A percentile compares a stretch with the other conserved stretches of the same genome.
Evolutionary conservation across 805 yeast species (phyloP).

Genomic region (Candida quercuum): DNA sequence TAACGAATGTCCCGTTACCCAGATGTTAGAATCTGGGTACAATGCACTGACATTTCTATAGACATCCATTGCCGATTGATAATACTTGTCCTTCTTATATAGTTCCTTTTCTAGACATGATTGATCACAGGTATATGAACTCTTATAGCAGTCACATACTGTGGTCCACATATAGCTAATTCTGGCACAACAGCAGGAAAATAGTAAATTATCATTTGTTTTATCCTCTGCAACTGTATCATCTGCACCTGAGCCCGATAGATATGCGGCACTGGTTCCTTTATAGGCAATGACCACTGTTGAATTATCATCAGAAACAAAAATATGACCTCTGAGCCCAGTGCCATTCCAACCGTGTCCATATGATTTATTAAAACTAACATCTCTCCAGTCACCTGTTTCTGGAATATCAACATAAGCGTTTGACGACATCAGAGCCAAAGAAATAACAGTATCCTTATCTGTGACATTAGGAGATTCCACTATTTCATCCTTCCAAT

Average conservation of each 20-base stretch:
- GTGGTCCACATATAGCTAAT: constrained; percentile 89
- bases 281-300: constrained; percentile 75
- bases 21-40: constrained; percentile 69
- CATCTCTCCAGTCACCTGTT: constrained; percentile 84
- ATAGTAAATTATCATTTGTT: constrained; percentile 79
- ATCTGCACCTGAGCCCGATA: constrained; percentile 74
- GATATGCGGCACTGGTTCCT: constrained; percentile 85
- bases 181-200: constrained; percentile 95
- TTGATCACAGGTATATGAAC: constrained; percentile 83
- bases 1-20: constrained; percentile 94
- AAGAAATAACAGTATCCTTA: constrained; percentile 60
- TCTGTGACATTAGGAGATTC: constrained; percentile 73
- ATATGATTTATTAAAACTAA: constrained; percentile 51
- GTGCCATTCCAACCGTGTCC: constrained; percentile 83
- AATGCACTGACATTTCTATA: constrained; percentile 62
- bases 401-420: constrained; percentile 80
- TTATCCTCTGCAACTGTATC: constrained; percentile 83
- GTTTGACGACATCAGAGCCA: constrained; percentile 85
- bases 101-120: constrained; percentile 77
- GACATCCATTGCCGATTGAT: constrained; percentile 70
- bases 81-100: constrained; percentile 71
- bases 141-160: constrained; percentile 88
- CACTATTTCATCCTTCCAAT: constrained; percentile 58
- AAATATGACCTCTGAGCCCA: constrained; percentile 89
- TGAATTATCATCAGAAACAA: constrained; percentile 53